These are phyloP conservation scores for Acorus gramineus DNA, from an alignment of 106 monocot species.

Conservation along the genomic window DNA sequence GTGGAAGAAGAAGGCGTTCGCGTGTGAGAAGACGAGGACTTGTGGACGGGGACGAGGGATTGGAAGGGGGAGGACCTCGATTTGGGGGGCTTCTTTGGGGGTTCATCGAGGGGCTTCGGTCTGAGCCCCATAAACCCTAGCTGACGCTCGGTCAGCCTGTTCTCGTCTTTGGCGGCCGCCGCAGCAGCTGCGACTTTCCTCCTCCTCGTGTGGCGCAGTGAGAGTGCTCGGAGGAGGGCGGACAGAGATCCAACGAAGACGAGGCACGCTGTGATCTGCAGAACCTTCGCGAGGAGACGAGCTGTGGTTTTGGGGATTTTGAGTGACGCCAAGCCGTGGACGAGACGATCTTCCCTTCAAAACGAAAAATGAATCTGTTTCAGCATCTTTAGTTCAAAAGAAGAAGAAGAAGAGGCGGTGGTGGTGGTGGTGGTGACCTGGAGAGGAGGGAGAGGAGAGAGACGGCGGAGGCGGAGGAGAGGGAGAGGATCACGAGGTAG, in stretches of 20 bases:
- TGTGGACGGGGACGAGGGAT: conserved; percentile 62
- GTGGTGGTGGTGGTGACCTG: too few relatives aligned
- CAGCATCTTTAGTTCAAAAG: too few relatives aligned
- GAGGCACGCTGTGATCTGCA: conserved; percentile 29
- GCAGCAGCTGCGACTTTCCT: background rate
- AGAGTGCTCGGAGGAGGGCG: conserved; percentile 33
- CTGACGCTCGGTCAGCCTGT: conserved; percentile 43
- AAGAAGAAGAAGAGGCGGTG: too few relatives aligned
- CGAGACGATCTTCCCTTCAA: too few relatives aligned
- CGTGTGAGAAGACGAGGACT: conserved; percentile 31
- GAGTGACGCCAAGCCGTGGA: too few relatives aligned
- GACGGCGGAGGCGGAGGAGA: too few relatives aligned
- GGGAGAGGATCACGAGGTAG: too few relatives aligned
- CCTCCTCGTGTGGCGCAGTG: conserved; percentile 18
- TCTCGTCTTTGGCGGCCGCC: conserved; percentile 5
- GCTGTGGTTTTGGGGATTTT: too few relatives aligned
- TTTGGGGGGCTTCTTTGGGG: conserved; percentile 31
- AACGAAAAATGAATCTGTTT: too few relatives aligned
- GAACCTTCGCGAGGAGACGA: conserved; percentile 14
- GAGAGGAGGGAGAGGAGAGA: too few relatives aligned
- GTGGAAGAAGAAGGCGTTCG: conserved; percentile 4
- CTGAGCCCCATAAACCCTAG: conserved; percentile 52
- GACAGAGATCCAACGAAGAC: conserved; percentile 27
- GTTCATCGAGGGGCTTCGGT: conserved; percentile 17
- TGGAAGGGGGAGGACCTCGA: conserved; percentile 21